A percentile compares a stretch with the other conserved stretches of the same genome.
phyloP scores from a whole-genome alignment of 2,329 filamentous ascomycete genomes.

The Ophiocordyceps camponoti-leonardi region DNA sequence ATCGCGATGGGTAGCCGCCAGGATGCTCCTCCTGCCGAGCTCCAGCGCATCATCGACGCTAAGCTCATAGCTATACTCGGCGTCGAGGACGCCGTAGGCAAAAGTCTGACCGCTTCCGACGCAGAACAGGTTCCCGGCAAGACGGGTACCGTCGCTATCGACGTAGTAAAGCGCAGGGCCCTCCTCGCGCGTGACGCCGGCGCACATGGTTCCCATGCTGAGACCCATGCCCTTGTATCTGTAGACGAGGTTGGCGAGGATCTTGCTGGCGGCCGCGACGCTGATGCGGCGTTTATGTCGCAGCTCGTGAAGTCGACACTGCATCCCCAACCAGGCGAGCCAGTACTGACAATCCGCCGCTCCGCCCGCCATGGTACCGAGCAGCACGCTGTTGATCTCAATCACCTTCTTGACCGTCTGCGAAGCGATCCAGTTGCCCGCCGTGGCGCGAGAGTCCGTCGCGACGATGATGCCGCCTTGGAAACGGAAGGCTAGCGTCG shows the following conservation, averaged over 20 bases:
- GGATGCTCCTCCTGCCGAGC: constrained; percentile 77
- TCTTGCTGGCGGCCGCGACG: constrained; percentile 93
- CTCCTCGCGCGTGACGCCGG: constrained; percentile 87
- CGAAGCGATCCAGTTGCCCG: constrained; percentile 97
- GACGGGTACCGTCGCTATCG: constrained; percentile 78
- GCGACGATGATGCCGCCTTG: constrained; percentile 96
- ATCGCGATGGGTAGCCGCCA: constrained; percentile 91
- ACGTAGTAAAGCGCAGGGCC: constrained; percentile 98
- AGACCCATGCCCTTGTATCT: constrained; percentile 97
- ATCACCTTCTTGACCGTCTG: constrained; percentile 99
- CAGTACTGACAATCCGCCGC: constrained; percentile 99
- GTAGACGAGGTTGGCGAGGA: constrained; percentile 96
- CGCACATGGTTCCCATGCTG: constrained; percentile 99
- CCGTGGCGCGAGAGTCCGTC: constrained; percentile 91
- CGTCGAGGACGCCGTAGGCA: constrained; percentile 93
- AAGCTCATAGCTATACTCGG: constrained; percentile 84
- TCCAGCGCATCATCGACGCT: constrained; percentile 76
- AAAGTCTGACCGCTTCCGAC: constrained; percentile 97
- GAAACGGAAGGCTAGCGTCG: constrained; percentile 94
- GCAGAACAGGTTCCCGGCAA: constrained; percentile 92
- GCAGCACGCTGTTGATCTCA: constrained; percentile 84
- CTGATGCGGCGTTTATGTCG: constrained; percentile 98
- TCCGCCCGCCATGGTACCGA: constrained; percentile 97
- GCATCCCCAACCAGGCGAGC: constrained; percentile 96
- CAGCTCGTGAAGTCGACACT: constrained; percentile 97